A percentile compares a stretch with the other conserved stretches of the same genome.
These are phyloP conservation scores for Volvariella volvacea DNA, from an alignment of 1,284 basidiomycete genomes.

Conservation along the genomic window DNA sequence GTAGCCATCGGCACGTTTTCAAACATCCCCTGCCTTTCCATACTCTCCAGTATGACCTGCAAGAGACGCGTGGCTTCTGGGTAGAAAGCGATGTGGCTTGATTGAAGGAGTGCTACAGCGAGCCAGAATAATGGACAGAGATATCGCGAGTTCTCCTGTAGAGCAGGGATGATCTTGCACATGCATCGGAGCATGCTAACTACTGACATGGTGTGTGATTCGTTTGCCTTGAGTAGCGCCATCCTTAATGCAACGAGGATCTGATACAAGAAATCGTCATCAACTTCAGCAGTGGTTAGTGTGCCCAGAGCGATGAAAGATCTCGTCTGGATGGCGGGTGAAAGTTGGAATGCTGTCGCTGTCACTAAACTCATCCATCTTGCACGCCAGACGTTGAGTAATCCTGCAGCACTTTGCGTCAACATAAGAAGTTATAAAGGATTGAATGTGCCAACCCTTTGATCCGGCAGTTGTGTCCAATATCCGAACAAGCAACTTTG, in stretches of 20 bases:
- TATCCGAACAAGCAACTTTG: slow-evolving; percentile 57
- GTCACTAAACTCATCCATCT: slow-evolving; percentile 93
- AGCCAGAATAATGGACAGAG: slow-evolving; percentile 79
- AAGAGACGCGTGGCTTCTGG: slow-evolving; percentile 63
- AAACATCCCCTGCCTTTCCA: slow-evolving; percentile 57
- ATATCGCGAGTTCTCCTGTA: slow-evolving; percentile 67
- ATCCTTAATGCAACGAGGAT: slow-evolving; percentile 78
- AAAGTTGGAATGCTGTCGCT: slow-evolving; percentile 89
- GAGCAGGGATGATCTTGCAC: slow-evolving; percentile 66
- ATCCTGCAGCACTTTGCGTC: slow-evolving; percentile 38
- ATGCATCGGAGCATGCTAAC: slow-evolving; percentile 86
- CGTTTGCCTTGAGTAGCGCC: slow-evolving; percentile 55
- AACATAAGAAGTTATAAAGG: slow-evolving; percentile 2
- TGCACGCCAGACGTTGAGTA: slow-evolving; percentile 88
- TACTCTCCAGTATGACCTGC: slow-evolving; percentile 60
- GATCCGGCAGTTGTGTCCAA: slow-evolving; percentile 63
- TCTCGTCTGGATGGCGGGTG: slow-evolving; percentile 83
- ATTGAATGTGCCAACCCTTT: slow-evolving; percentile 42
- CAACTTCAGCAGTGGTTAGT: slow-evolving; percentile 73
- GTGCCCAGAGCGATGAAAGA: slow-evolving; percentile 84
- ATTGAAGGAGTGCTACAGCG: slow-evolving; percentile 75
- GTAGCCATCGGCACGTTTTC: slow-evolving; percentile 45
- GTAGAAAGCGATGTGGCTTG: slow-evolving; percentile 69
- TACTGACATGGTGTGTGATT: slow-evolving; percentile 69
- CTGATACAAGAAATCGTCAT: slow-evolving; percentile 86